Conservation (phyloP, 352 stramenopile genomes). For the Globisporangium radiosum region DNA sequence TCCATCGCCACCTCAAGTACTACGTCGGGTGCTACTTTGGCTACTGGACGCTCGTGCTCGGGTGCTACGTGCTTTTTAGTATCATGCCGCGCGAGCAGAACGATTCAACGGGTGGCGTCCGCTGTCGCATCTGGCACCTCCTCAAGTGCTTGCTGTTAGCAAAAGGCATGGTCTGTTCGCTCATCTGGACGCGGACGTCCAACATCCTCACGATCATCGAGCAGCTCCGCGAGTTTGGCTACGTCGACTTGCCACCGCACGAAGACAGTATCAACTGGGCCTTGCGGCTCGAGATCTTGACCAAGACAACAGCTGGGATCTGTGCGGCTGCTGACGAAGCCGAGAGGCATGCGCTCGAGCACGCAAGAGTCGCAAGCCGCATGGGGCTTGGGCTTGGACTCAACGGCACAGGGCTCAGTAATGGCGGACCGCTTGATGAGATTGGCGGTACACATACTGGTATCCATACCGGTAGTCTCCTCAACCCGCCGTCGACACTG, state of each 20-base stretch:
- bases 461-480: too few relatives aligned
- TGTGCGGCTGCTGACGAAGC: conserved; percentile 63
- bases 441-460: too few relatives aligned
- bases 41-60: conserved; percentile 76
- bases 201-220: conserved; percentile 75
- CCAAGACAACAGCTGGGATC: conserved; percentile 82
- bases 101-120: conserved; percentile 18
- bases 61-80: conserved; percentile 63
- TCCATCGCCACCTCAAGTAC: conserved; percentile 81
- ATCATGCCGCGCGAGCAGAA: conserved; percentile 32
- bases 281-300: conserved; percentile 79
- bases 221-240: conserved; percentile 53
- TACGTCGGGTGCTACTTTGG: conserved; percentile 85
- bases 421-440: too few relatives aligned
- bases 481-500: too few relatives aligned
- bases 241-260: conserved; percentile 49
- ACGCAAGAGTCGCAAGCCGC: neutral
- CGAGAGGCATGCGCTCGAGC: conserved; percentile 43
- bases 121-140: conserved; percentile 68
- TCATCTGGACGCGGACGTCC: conserved; percentile 82
- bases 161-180: conserved; percentile 74
- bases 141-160: conserved; percentile 61
- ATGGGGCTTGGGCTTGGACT: too few relatives aligned
- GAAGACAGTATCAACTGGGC: conserved; percentile 87
- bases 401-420: too few relatives aligned